phyloP scores from a whole-genome alignment of 1,139 yeast species.

The Suhomyces terraborum region DNA sequence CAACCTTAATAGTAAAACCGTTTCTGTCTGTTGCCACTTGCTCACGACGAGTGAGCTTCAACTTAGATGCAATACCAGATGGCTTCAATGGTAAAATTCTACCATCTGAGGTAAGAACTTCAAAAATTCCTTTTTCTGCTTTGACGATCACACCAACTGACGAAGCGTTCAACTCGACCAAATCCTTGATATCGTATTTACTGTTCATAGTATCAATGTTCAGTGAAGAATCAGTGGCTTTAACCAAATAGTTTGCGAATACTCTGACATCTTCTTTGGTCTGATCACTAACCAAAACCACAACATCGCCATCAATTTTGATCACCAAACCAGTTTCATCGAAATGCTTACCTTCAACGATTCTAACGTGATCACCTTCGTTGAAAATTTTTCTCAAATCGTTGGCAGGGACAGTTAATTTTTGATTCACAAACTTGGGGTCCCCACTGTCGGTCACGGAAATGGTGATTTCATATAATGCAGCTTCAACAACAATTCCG shows the following conservation, averaged over 20 bases:
- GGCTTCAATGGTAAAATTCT: slow-evolving; percentile 72
- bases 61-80: slow-evolving; percentile 75
- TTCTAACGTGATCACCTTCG: slow-evolving; percentile 95
- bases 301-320: slow-evolving; percentile 77
- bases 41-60: slow-evolving; percentile 62
- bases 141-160: slow-evolving; percentile 87
- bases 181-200: slow-evolving; percentile 82
- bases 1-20: slow-evolving; percentile 83
- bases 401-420: slow-evolving; percentile 68
- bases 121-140: slow-evolving; percentile 84
- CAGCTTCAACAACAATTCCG: slow-evolving; percentile 75
- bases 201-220: slow-evolving; percentile 48
- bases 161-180: slow-evolving; percentile 85
- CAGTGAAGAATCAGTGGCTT: slow-evolving; percentile 71
- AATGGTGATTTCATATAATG: slow-evolving; percentile 64
- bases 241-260: slow-evolving; percentile 83
- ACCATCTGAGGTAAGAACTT: slow-evolving; percentile 84
- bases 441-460: slow-evolving; percentile 56
- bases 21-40: slow-evolving; percentile 84
- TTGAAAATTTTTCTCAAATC: slow-evolving; percentile 83
- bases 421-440: slow-evolving; percentile 49
- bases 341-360: slow-evolving; percentile 84
- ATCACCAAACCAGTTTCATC: slow-evolving; percentile 97
- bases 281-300: slow-evolving; percentile 86
- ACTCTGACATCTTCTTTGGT: slow-evolving; percentile 86